Conservation (phyloP, 2,329 filamentous ascomycete species). For the Hymenoscyphus fructigenus region DNA sequence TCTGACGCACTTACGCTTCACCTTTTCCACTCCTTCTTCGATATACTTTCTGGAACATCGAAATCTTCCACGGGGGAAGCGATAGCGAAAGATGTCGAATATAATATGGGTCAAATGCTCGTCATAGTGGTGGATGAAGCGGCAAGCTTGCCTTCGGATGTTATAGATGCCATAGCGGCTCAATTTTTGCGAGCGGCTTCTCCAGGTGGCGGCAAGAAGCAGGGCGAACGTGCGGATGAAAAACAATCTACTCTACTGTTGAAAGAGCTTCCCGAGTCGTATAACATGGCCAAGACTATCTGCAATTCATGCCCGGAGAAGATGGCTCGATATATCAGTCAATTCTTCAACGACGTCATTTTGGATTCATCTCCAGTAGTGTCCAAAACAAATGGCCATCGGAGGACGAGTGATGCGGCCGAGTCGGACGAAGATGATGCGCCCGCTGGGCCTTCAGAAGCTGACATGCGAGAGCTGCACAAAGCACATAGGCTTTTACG, state of each 20-base stretch:
- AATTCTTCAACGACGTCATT: constrained; percentile 97
- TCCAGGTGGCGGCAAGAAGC: constrained; percentile 49
- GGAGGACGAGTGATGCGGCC: constrained; percentile 49
- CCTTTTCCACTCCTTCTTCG: constrained; percentile 87
- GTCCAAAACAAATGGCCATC: constrained; percentile 51
- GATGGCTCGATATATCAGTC: constrained; percentile 91
- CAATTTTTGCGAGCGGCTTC: constrained; percentile 91
- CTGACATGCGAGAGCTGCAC: constrained; percentile 81
- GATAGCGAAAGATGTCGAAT: constrained; percentile 89
- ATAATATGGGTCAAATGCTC: constrained; percentile 84
- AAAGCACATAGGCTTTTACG: constrained; percentile 88
- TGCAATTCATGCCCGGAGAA: constrained; percentile 88
- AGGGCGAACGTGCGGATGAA: constrained; percentile 59
- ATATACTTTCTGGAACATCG: constrained; percentile 78
- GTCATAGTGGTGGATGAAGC: constrained; percentile 86
- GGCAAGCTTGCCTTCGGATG: constrained; percentile 70
- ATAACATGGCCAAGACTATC: constrained; percentile 93
- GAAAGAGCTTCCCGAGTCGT: constrained; percentile 87
- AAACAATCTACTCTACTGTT: constrained; percentile 81
- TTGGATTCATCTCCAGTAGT: constrained; percentile 69
- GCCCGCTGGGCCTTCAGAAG: constrained; percentile 66
- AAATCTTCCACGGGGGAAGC: constrained; percentile 76
- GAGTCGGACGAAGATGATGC: constrained; percentile 64
- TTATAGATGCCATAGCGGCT: constrained; percentile 90
- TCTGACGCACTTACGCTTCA: constrained; percentile 76